A percentile compares a stretch with the other conserved stretches of the same genome.
Evolutionary conservation across 805 yeast genomes (phyloP).

Genomic region (Candida jianshihensis): DNA sequence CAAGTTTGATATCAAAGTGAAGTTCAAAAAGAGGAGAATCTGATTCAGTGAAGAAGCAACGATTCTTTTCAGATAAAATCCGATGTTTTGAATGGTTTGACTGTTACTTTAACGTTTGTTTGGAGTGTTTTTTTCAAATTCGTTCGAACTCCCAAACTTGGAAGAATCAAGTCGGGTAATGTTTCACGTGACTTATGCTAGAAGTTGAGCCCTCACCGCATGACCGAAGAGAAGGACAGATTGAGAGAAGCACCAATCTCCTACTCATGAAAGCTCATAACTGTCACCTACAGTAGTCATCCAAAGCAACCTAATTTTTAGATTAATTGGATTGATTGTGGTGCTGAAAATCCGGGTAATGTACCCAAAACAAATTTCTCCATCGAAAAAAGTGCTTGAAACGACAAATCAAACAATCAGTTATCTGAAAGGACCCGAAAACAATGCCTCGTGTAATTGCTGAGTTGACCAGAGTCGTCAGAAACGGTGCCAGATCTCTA

Average conservation of each 20-base stretch:
- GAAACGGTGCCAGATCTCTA: constrained; percentile 20
- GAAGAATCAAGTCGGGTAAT: neutral
- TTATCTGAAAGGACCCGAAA: neutral
- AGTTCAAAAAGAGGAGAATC: neutral
- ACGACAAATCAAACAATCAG: neutral
- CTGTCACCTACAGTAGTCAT: too few relatives aligned
- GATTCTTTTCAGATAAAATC: neutral
- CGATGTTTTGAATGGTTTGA: neutral
- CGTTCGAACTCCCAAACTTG: neutral
- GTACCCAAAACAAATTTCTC: too few relatives aligned
- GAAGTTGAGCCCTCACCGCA: too few relatives aligned
- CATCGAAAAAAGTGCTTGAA: too few relatives aligned
- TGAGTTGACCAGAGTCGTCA: constrained; percentile 8
- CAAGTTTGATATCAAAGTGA: neutral
- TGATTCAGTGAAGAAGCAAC: constrained; percentile 2
- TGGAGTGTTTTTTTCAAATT: neutral
- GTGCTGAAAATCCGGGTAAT: too few relatives aligned
- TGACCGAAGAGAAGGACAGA: too few relatives aligned
- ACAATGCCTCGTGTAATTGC: constrained; percentile 21
- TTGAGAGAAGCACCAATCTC: too few relatives aligned
- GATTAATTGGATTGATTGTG: too few relatives aligned
- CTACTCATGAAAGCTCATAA: too few relatives aligned
- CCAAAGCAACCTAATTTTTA: too few relatives aligned
- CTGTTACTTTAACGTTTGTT: neutral
- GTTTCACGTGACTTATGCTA: too few relatives aligned